Evolutionary conservation across 1,284 basidiomycete species (phyloP).

Genomic region (Cryptococcus depauperatus): DNA sequence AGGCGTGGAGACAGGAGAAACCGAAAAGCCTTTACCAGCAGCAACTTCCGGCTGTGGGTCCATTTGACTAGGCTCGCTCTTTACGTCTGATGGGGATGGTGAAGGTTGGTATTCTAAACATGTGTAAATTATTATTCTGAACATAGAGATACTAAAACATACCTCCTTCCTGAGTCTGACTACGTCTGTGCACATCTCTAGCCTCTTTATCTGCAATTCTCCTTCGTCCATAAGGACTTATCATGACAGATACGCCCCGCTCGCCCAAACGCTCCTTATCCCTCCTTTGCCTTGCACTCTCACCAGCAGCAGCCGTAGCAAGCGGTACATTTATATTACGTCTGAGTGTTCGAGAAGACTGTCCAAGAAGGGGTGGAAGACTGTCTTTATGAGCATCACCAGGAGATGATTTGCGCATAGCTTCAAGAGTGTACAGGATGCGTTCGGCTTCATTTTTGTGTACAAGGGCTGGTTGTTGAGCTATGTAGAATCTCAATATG

Average conservation of each 20-base stretch:
- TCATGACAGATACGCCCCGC: slow-evolving; percentile 34
- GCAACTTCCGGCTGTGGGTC: slow-evolving; percentile 12
- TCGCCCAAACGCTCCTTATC: slow-evolving; percentile 29
- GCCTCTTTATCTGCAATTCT: slow-evolving; percentile 26
- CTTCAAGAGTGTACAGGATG: slow-evolving; percentile 41
- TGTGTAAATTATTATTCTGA: not conserved
- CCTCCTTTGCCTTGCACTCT: slow-evolving; percentile 20
- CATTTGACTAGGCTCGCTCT: slow-evolving; percentile 12
- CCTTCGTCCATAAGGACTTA: slow-evolving; percentile 42
- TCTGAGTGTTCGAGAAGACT: slow-evolving; percentile 33
- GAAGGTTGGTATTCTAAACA: slow-evolving; percentile 18
- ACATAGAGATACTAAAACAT: slow-evolving; percentile 1
- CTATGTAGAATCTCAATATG: slow-evolving; percentile 4
- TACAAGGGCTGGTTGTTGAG: slow-evolving; percentile 21
- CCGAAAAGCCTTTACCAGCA: slow-evolving; percentile 9
- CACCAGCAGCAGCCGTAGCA: slow-evolving; percentile 33
- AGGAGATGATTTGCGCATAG: slow-evolving; percentile 34
- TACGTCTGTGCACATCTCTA: slow-evolving; percentile 20
- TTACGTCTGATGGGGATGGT: slow-evolving; percentile 14
- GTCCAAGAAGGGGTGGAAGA: slow-evolving; percentile 25
- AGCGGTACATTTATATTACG: slow-evolving; percentile 40
- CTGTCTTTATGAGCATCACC: slow-evolving; percentile 19
- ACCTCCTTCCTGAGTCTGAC: slow-evolving; percentile 12
- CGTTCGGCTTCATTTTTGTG: slow-evolving; percentile 41
- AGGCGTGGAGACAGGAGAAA: slow-evolving; percentile 21